A percentile compares a stretch with the other conserved stretches of the same genome.
Evolutionary conservation across 1,284 basidiomycete genomes (phyloP).

Genomic region (Acaromyces ingoldii): DNA sequence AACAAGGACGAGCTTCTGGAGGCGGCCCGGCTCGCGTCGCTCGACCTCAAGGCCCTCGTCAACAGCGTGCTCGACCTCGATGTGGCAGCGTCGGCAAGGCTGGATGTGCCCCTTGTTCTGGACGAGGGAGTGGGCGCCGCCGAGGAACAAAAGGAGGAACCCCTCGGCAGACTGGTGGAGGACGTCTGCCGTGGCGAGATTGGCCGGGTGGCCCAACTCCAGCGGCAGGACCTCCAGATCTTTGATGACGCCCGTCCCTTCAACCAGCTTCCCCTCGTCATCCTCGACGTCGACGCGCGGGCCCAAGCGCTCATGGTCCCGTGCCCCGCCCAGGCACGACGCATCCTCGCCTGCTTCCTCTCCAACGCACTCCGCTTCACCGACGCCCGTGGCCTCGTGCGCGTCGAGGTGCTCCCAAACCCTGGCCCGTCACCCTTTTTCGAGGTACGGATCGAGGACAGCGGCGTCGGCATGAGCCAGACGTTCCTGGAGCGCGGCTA

Average conservation of each 20-base stretch:
- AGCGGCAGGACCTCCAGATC: constrained; percentile 9
- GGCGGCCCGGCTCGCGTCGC: constrained; percentile 24
- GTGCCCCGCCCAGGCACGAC: constrained; percentile 16
- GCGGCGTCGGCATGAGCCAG: constrained; percentile 13
- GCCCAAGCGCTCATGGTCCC: constrained; percentile 13
- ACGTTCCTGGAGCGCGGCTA: constrained; percentile 6
- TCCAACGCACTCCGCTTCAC: constrained; percentile 35
- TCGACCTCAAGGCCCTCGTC: constrained; percentile 31
- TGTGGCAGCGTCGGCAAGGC: too few species aligned
- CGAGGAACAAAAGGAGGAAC: too few species aligned
- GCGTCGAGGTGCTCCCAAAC: constrained; percentile 21
- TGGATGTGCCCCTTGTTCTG: too few species aligned
- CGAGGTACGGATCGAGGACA: constrained; percentile 8
- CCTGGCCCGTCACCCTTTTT: constrained; percentile 4
- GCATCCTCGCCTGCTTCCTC: constrained; percentile 29
- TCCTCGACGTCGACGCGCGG: constrained; percentile 21
- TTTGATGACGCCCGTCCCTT: neutral
- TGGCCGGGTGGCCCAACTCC: constrained; percentile 5
- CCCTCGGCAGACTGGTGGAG: constrained; percentile 26
- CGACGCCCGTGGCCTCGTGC: constrained; percentile 5
- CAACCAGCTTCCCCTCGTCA: constrained; percentile 12
- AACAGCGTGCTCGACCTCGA: constrained; percentile 39
- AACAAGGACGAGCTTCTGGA: too few species aligned
- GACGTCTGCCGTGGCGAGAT: constrained; percentile 31
- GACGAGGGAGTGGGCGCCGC: too few species aligned